Conservation (phyloP, 1,284 basidiomycete species). For the Puccinia novopanici region DNA sequence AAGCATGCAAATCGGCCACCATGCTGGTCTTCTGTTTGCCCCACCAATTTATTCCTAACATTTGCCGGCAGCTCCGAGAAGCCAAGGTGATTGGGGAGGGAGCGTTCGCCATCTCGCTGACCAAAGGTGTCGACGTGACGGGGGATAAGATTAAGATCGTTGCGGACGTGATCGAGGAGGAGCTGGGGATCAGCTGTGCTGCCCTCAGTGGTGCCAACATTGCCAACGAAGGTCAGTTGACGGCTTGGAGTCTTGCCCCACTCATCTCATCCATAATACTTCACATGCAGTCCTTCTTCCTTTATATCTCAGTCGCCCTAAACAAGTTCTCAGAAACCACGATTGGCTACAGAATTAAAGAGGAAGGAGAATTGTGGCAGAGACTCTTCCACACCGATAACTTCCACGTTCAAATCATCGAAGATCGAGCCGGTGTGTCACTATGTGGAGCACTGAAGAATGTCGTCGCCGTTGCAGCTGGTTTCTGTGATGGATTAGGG, state of each 20-base stretch:
- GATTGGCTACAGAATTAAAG: slow-evolving; percentile 63
- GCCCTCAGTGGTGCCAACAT: slow-evolving; percentile 67
- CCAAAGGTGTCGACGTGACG: slow-evolving; percentile 63
- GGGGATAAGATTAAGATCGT: slow-evolving; percentile 65
- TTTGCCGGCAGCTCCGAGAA: slow-evolving; percentile 51
- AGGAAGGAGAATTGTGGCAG: slow-evolving; percentile 62
- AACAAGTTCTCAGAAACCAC: slow-evolving; percentile 64
- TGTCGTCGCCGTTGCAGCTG: slow-evolving; percentile 66
- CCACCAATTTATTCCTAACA: slow-evolving; percentile 60
- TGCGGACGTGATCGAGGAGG: slow-evolving; percentile 64
- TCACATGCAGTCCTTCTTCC: not conserved
- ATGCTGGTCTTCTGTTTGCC: slow-evolving; percentile 61
- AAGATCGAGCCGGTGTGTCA: slow-evolving; percentile 65
- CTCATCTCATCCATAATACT: slow-evolving; percentile 4
- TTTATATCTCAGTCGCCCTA: slow-evolving; percentile 12
- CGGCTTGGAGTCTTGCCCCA: not conserved
- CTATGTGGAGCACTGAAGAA: slow-evolving; percentile 67
- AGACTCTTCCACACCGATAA: slow-evolving; percentile 62
- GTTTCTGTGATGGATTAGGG: slow-evolving; percentile 64
- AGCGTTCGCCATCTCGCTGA: slow-evolving; percentile 36
- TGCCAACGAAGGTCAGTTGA: slow-evolving; percentile 62
- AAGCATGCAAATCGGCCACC: slow-evolving; percentile 60
- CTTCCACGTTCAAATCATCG: slow-evolving; percentile 65
- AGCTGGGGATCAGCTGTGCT: slow-evolving; percentile 63
- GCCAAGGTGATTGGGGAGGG: slow-evolving; percentile 43